A percentile compares a stretch with the other conserved stretches of the same genome.
Conservation (phyloP, 805 yeast genomes). For the Candida endomychidarum region DNA sequence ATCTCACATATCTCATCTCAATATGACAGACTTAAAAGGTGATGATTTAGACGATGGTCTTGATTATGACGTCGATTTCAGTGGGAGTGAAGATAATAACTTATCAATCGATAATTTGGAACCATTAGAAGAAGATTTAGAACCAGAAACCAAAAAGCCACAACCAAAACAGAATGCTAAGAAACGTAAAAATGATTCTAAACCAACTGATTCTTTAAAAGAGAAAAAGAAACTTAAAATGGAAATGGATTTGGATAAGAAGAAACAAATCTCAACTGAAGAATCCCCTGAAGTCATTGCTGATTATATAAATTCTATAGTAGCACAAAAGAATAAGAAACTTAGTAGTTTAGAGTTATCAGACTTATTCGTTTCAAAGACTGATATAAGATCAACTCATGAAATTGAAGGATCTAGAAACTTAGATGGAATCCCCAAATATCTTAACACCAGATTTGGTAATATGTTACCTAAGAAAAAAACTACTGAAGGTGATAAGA, state of each 20-base stretch:
- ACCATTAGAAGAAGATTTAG: slow-evolving; percentile 14
- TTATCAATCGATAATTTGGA: slow-evolving; percentile 6
- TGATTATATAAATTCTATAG: slow-evolving; percentile 62
- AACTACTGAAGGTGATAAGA: slow-evolving; percentile 31
- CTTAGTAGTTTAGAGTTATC: slow-evolving; percentile 73
- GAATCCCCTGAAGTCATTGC: slow-evolving; percentile 57
- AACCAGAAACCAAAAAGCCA: neutral
- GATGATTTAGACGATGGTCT: slow-evolving; percentile 84
- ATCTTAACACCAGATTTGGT: slow-evolving; percentile 50
- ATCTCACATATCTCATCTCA: slow-evolving; percentile 12
- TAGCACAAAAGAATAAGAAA: slow-evolving; percentile 61
- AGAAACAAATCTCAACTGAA: slow-evolving; percentile 52
- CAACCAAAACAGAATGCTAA: slow-evolving; percentile 6
- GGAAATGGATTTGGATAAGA: slow-evolving; percentile 62
- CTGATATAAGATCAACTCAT: slow-evolving; percentile 60
- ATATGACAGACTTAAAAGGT: slow-evolving; percentile 25
- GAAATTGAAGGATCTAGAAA: slow-evolving; percentile 52
- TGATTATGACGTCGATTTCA: slow-evolving; percentile 50
- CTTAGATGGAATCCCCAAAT: slow-evolving; percentile 55
- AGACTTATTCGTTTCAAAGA: slow-evolving; percentile 59
- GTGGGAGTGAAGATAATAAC: slow-evolving; percentile 10
- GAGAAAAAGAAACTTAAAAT: slow-evolving; percentile 66
- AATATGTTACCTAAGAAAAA: slow-evolving; percentile 43
- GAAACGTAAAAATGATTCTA: too few species aligned
- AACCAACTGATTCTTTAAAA: slow-evolving; percentile 45